Evolutionary conservation across 495 filamentous ascomycete genomes (phyloP).

Genomic region (Hypoxylon intermedium): DNA sequence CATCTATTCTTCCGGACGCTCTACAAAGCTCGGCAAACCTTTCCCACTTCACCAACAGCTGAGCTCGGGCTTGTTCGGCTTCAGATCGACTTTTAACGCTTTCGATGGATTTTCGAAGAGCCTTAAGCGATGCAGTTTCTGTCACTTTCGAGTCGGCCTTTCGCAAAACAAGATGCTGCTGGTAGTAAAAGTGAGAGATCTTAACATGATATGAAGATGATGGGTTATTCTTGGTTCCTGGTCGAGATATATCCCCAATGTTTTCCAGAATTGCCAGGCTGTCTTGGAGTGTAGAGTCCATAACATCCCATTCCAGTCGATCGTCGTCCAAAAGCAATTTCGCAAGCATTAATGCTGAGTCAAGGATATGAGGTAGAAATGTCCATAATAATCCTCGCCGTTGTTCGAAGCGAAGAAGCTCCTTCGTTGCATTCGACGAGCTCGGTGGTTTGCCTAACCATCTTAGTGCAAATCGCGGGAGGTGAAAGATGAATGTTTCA

Average conservation of each 20-base stretch:
- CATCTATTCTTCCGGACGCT: constrained; percentile 45
- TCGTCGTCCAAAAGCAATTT: constrained; percentile 53
- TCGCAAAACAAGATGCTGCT: constrained; percentile 56
- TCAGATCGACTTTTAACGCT: constrained; percentile 52
- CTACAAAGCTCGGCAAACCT: constrained; percentile 55
- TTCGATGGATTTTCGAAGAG: constrained; percentile 60
- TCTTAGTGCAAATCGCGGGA: constrained; percentile 59
- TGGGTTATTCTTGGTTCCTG: constrained; percentile 41
- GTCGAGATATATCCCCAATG: constrained; percentile 46
- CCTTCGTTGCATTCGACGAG: constrained; percentile 53
- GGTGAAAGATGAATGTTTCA: constrained; percentile 58
- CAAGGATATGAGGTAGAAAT: constrained; percentile 56
- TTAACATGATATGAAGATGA: constrained; percentile 59
- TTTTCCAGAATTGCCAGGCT: constrained; percentile 58
- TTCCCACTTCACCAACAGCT: constrained; percentile 58
- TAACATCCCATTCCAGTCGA: constrained; percentile 53
- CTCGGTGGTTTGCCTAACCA: constrained; percentile 63
- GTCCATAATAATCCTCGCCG: constrained; percentile 58
- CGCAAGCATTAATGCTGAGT: constrained; percentile 61
- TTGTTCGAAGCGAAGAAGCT: constrained; percentile 61
- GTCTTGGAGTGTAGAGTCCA: constrained; percentile 64
- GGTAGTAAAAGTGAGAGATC: constrained; percentile 82
- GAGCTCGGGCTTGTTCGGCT: constrained; percentile 54
- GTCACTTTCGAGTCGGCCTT: constrained; percentile 42
- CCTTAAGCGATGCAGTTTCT: constrained; percentile 51